Base-by-base conservation (phyloP, 495 filamentous ascomycete genomes). In the Pseudoneurospora amorphoporcata region DNA sequence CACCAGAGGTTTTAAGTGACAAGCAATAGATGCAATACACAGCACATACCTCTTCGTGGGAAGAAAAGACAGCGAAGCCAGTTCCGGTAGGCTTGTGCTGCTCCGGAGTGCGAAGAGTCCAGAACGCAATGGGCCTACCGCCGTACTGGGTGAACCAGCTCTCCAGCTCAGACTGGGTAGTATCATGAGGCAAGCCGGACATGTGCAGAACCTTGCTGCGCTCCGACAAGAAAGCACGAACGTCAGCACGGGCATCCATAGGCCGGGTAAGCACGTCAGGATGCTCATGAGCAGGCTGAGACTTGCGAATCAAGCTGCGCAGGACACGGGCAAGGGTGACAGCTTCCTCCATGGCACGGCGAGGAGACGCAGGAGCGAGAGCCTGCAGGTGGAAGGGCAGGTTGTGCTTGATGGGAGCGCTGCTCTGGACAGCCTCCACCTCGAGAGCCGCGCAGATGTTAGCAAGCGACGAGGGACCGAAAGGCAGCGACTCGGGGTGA, bases 91-190 rank as follows among this genome's bases (percentile, higher is more conserved):
- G 95, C 85, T 99, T 99, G 84, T 98, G 95, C 81, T 98, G 95
- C 81, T 99, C 95, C 12, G 95, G 95, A 29, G 95, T 98, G 53
- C 95, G 93, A 70, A 99, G 86, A 23, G 95, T 99, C 95, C 95
- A 99, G 83, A 99, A 99, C 29, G 95, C 95, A 84, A 98, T 98
- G n/a, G 95, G 95, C 19, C 95, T 92, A 58, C 95, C 95, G 71
- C 95, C 95, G 77, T 97, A 99, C 79, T 99, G 95, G 35, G 95
- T 99, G 81, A 98, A 99, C 95, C 95, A 99, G 81, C 93, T 97
- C 84, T 98, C 95, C 41, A 99, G 86, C 82, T 98, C 95, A 17
- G 94, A 97, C 83, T 99, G 95, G 3, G 95, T 99, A 37, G 95
- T 99, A 78, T 99, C 95, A 79, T 99, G 95, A 47, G 95, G 95